Conservation (phyloP, 2,329 filamentous ascomycete species). For the Neofusicoccum ribis region DNA sequence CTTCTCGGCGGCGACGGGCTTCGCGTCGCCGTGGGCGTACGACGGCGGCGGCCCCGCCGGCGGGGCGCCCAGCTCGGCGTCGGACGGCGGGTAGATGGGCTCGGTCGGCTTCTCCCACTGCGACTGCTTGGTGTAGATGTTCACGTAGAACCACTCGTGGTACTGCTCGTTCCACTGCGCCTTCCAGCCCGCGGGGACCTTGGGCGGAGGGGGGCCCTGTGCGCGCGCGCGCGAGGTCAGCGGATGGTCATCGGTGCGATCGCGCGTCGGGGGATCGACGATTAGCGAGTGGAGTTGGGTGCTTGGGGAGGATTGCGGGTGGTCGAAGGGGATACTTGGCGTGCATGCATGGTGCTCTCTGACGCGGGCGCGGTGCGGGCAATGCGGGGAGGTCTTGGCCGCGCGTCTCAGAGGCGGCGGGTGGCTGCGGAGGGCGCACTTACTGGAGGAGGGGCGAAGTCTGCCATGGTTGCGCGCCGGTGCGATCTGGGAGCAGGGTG, state of each 20-base stretch:
- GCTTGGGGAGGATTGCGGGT: background rate
- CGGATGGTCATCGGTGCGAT: background rate
- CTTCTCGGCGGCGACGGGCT: slow-evolving; percentile 50
- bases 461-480: slow-evolving; percentile 28
- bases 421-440: slow-evolving; percentile 15
- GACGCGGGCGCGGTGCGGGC: background rate
- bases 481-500: background rate
- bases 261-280: slow-evolving; percentile 3
- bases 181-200: slow-evolving; percentile 77
- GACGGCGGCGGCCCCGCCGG: slow-evolving; percentile 66
- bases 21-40: slow-evolving; percentile 54
- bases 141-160: slow-evolving; percentile 92
- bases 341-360: background rate
- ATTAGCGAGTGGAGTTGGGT: slow-evolving; percentile 17
- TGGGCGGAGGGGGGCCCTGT: slow-evolving; percentile 57
- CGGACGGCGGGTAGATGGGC: slow-evolving; percentile 58
- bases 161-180: slow-evolving; percentile 84
- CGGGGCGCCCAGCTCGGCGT: slow-evolving; percentile 40
- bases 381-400: slow-evolving; percentile 3
- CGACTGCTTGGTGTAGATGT: slow-evolving; percentile 82
- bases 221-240: background rate
- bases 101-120: slow-evolving; percentile 84
- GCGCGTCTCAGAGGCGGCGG: background rate
- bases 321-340: slow-evolving; percentile 7
- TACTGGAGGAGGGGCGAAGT: slow-evolving; percentile 39